phyloP scores from a whole-genome alignment of 1,284 basidiomycete genomes.

The Xerocomus nothofagi region DNA sequence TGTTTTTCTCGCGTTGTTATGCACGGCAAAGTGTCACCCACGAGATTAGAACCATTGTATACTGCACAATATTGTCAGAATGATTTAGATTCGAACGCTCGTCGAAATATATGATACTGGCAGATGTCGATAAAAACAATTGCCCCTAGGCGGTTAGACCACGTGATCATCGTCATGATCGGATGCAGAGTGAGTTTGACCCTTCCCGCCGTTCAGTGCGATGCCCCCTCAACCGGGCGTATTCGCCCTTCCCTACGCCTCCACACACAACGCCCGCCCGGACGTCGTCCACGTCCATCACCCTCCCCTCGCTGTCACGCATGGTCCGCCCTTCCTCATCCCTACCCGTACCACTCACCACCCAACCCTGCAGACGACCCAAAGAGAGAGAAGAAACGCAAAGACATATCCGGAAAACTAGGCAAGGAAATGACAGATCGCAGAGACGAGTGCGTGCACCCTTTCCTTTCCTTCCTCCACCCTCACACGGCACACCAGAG shows the following conservation, averaged over 20 bases:
- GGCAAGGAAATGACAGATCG: constrained; percentile 70
- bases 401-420: constrained; percentile 64
- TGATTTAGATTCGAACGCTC: too few relatives aligned
- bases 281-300: constrained; percentile 36
- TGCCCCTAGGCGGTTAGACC: too few relatives aligned
- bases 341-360: neutral
- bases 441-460: constrained; percentile 64
- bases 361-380: constrained; percentile 38
- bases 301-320: constrained; percentile 35
- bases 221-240: constrained; percentile 58
- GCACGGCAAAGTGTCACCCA: too few relatives aligned
- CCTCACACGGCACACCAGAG: constrained; percentile 35
- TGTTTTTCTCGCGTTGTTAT: too few relatives aligned
- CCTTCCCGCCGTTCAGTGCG: neutral
- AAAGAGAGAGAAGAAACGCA: constrained; percentile 61
- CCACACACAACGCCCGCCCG: constrained; percentile 42
- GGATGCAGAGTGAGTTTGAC: constrained; percentile 5
- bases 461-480: constrained; percentile 9
- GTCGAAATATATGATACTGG: too few relatives aligned
- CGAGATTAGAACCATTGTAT: too few relatives aligned
- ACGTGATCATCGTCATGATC: constrained; percentile 30
- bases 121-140: too few relatives aligned
- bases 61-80: too few relatives aligned
- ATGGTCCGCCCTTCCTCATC: constrained; percentile 32
- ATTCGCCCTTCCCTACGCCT: constrained; percentile 48